Evolutionary conservation across 345 rosid species (phyloP), one percentile per base, ranked within the genome.

Genomic region (Kandelia obovata): DNA sequence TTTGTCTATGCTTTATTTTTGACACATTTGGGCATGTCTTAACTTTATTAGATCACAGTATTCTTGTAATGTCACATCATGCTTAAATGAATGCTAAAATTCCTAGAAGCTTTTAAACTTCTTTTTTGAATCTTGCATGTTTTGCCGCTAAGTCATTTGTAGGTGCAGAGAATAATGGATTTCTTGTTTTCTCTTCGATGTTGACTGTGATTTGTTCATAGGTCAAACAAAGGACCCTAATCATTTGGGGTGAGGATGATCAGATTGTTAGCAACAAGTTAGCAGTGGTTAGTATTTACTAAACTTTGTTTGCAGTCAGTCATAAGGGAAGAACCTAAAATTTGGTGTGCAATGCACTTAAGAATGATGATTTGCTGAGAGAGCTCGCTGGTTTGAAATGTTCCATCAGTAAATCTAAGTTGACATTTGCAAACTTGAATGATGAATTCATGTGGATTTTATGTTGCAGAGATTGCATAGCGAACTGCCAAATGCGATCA

Each of bases 221-320:
- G 96, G 87, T 88, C 53, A 75, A 84, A 58, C 96, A 92, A 71
- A 87, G 81, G 73, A 87, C 97, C 1, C 87, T 92, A 31, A 86
- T 92, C 73, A 71, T 92, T 32, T 95, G 97, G 97, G 99, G 97
- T 56, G 92, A 92, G 79, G 87, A 89, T 74, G 99, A 95, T 72
- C 82, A 77, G 75, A 87, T 92, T 64, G 82, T 92, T 58, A 89
- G 92, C 84, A 88, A 79, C 82, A 87, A 81, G 66, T 79, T 90
- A 47, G 96, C 88, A 59, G 83, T 80, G 92, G 97, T 92, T 28
- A 80, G 93, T 62, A 51, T 52, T 79, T 58, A 5, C 66, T 35
- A 23, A 65, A 61, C 64, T 55, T 70, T n/a, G 2, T 62, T 16
- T 23, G 21, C 35, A 4, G 43, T 53, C 23, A 51, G 35, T 39